phyloP scores from a whole-genome alignment of 2,329 filamentous ascomycete genomes.

The Sporothrix pallida region DNA sequence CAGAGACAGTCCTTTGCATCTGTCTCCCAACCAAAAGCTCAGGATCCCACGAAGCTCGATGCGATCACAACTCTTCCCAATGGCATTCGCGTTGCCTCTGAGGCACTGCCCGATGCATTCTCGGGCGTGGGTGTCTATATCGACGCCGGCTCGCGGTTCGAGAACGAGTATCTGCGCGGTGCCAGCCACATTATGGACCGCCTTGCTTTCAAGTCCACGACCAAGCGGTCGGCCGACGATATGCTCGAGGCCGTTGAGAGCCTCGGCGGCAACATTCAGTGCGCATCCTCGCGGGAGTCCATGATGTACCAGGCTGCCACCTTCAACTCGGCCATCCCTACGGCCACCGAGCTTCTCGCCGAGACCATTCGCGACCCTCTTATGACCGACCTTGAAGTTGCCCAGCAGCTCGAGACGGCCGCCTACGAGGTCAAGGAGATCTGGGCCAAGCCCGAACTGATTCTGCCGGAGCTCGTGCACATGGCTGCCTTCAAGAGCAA shows the following conservation, averaged over 20 bases:
- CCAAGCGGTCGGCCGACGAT: constrained; percentile 72
- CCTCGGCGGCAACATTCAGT: constrained; percentile 94
- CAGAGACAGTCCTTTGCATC: constrained; percentile 26
- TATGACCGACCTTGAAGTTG: constrained; percentile 85
- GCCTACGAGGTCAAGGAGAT: constrained; percentile 97
- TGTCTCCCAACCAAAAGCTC: constrained; percentile 32
- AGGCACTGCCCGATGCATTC: constrained; percentile 92
- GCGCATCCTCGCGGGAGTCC: constrained; percentile 90
- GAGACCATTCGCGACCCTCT: constrained; percentile 89
- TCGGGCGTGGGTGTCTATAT: constrained; percentile 95
- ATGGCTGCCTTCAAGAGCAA: constrained; percentile 96
- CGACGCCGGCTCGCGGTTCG: constrained; percentile 92
- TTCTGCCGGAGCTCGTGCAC: constrained; percentile 92
- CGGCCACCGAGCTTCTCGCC: constrained; percentile 81
- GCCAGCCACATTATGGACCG: constrained; percentile 97
- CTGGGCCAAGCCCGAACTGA: constrained; percentile 95
- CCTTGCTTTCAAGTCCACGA: constrained; percentile 90
- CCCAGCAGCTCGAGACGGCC: constrained; percentile 85
- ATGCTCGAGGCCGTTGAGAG: constrained; percentile 89
- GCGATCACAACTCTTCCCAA: constrained; percentile 87
- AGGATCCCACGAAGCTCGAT: constrained; percentile 88
- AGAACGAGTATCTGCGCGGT: constrained; percentile 81
- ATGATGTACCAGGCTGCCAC: constrained; percentile 99
- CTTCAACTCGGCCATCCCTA: constrained; percentile 90
- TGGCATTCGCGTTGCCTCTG: constrained; percentile 91